A percentile compares a stretch with the other conserved stretches of the same genome.
These are phyloP conservation scores for Eucommia ulmoides DNA, from an alignment of 257 asterid species.

Conservation along the genomic window DNA sequence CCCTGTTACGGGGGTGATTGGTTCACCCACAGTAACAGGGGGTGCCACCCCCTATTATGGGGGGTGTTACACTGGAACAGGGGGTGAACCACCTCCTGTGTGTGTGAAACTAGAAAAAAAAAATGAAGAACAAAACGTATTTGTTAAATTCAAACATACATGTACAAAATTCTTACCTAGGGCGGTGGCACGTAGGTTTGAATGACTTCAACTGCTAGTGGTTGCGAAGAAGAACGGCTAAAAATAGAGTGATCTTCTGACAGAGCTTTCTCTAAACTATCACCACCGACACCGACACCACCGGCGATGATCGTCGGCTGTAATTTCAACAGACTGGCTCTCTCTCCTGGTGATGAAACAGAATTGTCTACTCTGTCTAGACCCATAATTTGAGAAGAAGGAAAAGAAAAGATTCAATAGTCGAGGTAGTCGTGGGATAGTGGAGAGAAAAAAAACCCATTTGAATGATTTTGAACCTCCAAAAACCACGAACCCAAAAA, in stretches of 20 bases:
- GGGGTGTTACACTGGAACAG: too few species aligned
- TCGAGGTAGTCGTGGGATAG: conserved; percentile 18
- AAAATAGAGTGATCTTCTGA: conserved; percentile 21
- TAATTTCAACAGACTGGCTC: conserved; percentile 14
- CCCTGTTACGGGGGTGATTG: too few species aligned
- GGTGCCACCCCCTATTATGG: too few species aligned
- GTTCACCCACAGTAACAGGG: too few species aligned
- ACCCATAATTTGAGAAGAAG: conserved; percentile 1
- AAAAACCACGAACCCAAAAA: conserved; percentile 19
- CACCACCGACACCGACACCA: too few species aligned
- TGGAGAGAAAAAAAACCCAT: conserved; percentile 16
- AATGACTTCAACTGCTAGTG: conserved; percentile 16
- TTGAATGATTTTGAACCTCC: conserved; percentile 22
- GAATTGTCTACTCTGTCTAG: background rate
- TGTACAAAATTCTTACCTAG: background rate
- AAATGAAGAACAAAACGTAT: background rate
- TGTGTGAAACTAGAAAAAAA: background rate
- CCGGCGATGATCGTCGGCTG: conserved; percentile 24
- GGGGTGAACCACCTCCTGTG: too few species aligned
- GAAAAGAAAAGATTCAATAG: background rate
- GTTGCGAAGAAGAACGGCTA: conserved; percentile 27
- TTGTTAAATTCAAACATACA: too few species aligned
- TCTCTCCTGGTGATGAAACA: conserved; percentile 18
- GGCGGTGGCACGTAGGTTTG: conserved; percentile 15
- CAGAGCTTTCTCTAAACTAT: conserved; percentile 23